These are phyloP conservation scores for Zygoascus sp. DNA, from an alignment of 1,139 yeast genomes.

Conservation along the genomic window DNA sequence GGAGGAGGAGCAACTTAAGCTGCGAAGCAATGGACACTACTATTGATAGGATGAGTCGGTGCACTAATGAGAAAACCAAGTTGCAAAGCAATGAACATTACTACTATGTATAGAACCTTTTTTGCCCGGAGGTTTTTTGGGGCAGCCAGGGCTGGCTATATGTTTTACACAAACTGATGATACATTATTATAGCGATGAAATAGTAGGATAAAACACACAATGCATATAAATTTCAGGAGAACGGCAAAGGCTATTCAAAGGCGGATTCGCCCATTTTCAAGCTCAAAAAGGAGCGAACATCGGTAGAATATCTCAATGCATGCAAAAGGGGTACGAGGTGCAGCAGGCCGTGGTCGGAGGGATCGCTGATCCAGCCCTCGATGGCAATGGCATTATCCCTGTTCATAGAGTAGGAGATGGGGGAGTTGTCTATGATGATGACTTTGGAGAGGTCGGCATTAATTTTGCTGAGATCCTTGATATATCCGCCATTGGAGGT, in stretches of 20 bases:
- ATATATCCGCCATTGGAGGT: slow-evolving; percentile 63
- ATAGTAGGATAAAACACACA: background rate
- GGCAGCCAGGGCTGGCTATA: background rate
- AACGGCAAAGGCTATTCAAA: slow-evolving; percentile 35
- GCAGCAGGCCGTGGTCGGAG: slow-evolving; percentile 73
- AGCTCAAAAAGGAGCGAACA: slow-evolving; percentile 73
- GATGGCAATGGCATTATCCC: slow-evolving; percentile 82
- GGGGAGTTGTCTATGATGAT: slow-evolving; percentile 91
- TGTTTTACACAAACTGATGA: background rate
- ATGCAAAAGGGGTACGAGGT: slow-evolving; percentile 73
- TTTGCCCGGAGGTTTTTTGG: too few species aligned
- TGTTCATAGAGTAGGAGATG: slow-evolving; percentile 75
- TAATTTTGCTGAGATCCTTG: slow-evolving; percentile 65
- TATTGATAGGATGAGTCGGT: too few species aligned
- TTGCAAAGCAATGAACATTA: too few species aligned
- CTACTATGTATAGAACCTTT: too few species aligned
- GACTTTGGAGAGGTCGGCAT: slow-evolving; percentile 60
- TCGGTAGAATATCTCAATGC: slow-evolving; percentile 79
- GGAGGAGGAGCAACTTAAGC: slow-evolving; percentile 4
- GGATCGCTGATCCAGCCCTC: slow-evolving; percentile 99
- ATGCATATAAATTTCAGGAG: background rate
- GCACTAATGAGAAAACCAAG: too few species aligned
- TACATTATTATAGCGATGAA: background rate
- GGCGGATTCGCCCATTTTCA: slow-evolving; percentile 71
- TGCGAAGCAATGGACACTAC: too few species aligned